Evolutionary conservation across 331 rosid genomes (phyloP), one percentile per base, ranked within the genome.

Genomic region (Rosa hybrid): DNA sequence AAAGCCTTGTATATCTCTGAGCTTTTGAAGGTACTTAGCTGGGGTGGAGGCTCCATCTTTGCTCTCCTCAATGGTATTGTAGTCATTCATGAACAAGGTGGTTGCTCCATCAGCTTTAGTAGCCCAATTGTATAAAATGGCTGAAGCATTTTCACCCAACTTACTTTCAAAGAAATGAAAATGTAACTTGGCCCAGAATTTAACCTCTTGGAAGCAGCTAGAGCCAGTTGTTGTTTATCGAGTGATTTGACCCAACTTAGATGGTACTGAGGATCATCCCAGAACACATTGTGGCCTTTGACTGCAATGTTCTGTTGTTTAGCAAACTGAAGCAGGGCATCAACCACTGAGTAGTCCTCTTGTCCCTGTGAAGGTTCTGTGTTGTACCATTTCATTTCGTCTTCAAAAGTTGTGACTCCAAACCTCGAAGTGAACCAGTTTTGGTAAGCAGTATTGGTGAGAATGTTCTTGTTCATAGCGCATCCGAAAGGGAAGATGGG

Each of bases 301-400:
- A 94, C 95, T 1, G 48, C 18, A 12, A 94, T 80, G 23, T 68
- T 57, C 81, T 87, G 80, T 9, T 74, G 53, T 62, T 84, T 70
- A 3, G 94, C 80, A 53, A 90, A 91, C 17, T n/a, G 30, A 18
- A 94, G 34, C 94, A 94, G 81, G 68, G 88, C 83, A 68, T 92
- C 97, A 0, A 92, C 75, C 0, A 6, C 75, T 0, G 81, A 23
- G 73, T 92, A 94, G 82, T 88, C 80, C 39, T 82, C 88, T 0
- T 34, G 25, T 38, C 98, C 97, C 1, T 0, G 88, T 0, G 67
- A 3, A 0, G 0, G 0, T 72, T 94, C 98, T 0, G 72, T 92
- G 80, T 78, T 78, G 82, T 91, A 87, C 98, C 97, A 92, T 59
- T 94, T 94, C 97, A 94, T 92, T 84, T 91, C 98, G 17, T 94